Percentiles rank a stretch among this genome's conserved stretches.
These are phyloP conservation scores for Chenopodium formosanum DNA, from an alignment of 148 eudicot species.

Conservation along the genomic window DNA sequence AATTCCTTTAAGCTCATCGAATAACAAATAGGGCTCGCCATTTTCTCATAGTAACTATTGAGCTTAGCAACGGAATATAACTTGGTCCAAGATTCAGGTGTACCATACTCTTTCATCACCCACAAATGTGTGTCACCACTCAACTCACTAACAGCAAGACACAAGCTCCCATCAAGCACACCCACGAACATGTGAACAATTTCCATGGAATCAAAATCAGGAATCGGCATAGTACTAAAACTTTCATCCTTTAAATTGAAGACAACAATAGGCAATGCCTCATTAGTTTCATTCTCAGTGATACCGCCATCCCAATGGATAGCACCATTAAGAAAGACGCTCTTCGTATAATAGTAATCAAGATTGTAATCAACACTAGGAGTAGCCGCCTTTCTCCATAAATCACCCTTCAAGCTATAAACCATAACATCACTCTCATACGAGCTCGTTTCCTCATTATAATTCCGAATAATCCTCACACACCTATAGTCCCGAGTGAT, in stretches of 20 bases:
- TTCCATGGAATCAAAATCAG: background rate
- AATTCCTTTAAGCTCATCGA: constrained; percentile 7
- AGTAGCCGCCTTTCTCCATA: background rate
- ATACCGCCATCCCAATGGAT: constrained; percentile 9
- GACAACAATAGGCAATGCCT: background rate
- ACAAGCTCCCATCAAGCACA: constrained; percentile 19
- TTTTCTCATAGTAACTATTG: background rate
- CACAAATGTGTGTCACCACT: background rate
- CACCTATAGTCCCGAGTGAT: background rate
- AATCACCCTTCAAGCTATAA: constrained; percentile 13
- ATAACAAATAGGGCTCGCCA: constrained; percentile 1
- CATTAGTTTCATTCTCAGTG: background rate
- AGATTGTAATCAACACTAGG: background rate
- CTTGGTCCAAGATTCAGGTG: constrained; percentile 19
- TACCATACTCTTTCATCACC: constrained; percentile 22
- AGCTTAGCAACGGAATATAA: background rate
- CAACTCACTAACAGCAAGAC: constrained; percentile 2
- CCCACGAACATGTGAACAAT: background rate
- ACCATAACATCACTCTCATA: constrained; percentile 6
- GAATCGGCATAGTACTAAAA: background rate
- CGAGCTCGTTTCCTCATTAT: background rate
- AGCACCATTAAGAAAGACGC: constrained; percentile 10
- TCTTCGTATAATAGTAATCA: background rate
- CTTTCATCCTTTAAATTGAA: background rate
- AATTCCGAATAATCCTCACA: constrained; percentile 4